Percentiles rank a stretch among this genome's conserved stretches.
phyloP scores from a whole-genome alignment of 345 rosid species.

The Acer campestre region DNA sequence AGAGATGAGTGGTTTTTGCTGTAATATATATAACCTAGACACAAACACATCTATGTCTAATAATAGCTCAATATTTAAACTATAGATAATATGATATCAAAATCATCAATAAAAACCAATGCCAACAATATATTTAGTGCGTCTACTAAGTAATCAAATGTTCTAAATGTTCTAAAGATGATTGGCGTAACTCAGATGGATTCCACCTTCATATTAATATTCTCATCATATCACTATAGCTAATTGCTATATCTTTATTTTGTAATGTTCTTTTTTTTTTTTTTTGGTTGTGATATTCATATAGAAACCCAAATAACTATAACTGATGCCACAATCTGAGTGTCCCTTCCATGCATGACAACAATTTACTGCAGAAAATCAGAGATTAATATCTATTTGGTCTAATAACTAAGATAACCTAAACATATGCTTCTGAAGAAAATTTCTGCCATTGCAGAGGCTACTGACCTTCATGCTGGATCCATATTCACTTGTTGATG shows the following conservation, averaged over 20 bases:
- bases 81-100: neutral
- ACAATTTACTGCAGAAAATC: conserved; percentile 6
- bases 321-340: neutral
- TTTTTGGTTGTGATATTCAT: neutral
- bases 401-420: neutral
- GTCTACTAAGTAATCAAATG: neutral
- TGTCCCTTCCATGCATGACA: conserved; percentile 11
- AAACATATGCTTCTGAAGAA: neutral
- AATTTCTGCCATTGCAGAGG: conserved; percentile 17
- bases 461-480: conserved; percentile 73
- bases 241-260: neutral
- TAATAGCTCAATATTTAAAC: neutral
- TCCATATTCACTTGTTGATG: conserved; percentile 66
- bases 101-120: neutral
- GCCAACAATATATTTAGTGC: neutral
- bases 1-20: neutral
- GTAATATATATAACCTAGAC: neutral
- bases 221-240: neutral
- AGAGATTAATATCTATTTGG: neutral
- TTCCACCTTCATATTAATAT: neutral
- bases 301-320: neutral
- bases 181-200: neutral
- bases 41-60: neutral
- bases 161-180: neutral
- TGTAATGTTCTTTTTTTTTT: neutral